These are phyloP conservation scores for Trichoderma pleuroti DNA, from an alignment of 2,329 filamentous ascomycete genomes.

Conservation along the genomic window DNA sequence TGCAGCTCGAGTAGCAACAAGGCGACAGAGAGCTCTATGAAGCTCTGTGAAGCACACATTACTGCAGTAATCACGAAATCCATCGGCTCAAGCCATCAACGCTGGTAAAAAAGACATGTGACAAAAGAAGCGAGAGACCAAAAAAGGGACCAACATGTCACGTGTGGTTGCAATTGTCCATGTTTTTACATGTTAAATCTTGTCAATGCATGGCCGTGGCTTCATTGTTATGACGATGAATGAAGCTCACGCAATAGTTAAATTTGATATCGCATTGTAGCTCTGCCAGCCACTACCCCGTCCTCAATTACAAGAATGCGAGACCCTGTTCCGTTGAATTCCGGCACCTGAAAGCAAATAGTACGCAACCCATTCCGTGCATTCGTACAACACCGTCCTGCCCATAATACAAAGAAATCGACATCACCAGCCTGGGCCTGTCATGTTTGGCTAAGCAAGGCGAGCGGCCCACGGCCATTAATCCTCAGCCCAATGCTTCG, in stretches of 20 bases:
- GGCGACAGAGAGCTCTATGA: too few species aligned
- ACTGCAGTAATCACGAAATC: neutral
- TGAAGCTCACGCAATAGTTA: constrained; percentile 10
- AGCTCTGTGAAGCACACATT: neutral
- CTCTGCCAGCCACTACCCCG: constrained; percentile 29
- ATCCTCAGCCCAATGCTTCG: constrained; percentile 1
- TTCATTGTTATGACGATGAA: constrained; percentile 15
- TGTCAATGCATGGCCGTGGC: constrained; percentile 15
- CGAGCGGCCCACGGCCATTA: constrained; percentile 1
- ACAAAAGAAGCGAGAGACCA: neutral
- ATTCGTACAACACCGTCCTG: constrained; percentile 43
- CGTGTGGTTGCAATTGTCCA: neutral
- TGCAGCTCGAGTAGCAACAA: neutral
- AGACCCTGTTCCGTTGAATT: constrained; percentile 35
- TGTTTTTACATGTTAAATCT: neutral
- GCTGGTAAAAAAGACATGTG: neutral
- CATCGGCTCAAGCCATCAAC: neutral
- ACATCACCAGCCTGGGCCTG: constrained; percentile 20
- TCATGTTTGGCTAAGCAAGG: neutral
- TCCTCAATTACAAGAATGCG: constrained; percentile 33
- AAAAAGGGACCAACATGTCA: neutral
- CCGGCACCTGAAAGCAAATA: constrained; percentile 36
- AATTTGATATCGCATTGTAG: constrained; percentile 21
- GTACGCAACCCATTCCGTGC: constrained; percentile 38
- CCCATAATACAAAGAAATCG: constrained; percentile 37